phyloP scores from a whole-genome alignment of 2,329 filamentous ascomycete genomes.

The Epichloe sylvatica region DNA sequence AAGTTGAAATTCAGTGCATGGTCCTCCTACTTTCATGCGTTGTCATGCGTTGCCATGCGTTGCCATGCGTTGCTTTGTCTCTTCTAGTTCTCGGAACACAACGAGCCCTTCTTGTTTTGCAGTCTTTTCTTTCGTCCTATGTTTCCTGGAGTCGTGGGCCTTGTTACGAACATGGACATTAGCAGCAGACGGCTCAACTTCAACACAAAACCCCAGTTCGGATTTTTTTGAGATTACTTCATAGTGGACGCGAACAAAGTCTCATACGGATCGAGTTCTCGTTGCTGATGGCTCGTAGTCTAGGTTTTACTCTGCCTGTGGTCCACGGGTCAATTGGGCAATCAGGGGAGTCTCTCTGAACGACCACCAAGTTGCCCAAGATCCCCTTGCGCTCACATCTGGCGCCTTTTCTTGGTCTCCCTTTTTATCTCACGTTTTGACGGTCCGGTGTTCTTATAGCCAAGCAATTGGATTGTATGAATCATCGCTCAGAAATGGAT shows the following conservation, averaged over 20 bases:
- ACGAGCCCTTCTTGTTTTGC: no score
- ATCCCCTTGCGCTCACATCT: not conserved
- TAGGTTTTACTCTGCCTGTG: not conserved
- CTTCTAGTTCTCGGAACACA: no score
- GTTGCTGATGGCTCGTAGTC: not conserved
- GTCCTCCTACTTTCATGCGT: not conserved
- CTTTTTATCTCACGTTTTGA: not conserved
- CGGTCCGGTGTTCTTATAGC: not conserved
- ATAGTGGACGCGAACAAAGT: not conserved
- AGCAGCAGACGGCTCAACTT: no score
- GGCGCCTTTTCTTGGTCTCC: not conserved
- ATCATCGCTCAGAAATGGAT: constrained; percentile 22
- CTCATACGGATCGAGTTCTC: not conserved
- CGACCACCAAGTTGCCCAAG: not conserved
- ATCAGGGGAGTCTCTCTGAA: not conserved
- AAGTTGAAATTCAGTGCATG: not conserved
- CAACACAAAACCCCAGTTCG: no score
- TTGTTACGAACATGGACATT: not conserved
- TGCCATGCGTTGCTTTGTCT: no score
- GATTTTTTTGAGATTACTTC: not conserved
- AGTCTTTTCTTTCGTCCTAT: no score
- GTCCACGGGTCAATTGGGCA: not conserved
- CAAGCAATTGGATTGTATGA: constrained; percentile 3
- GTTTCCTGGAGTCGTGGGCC: not conserved
- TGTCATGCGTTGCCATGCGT: no score